Evolutionary conservation across 2,329 filamentous ascomycete species (phyloP).

Genomic region (Cordyceps cicadae): DNA sequence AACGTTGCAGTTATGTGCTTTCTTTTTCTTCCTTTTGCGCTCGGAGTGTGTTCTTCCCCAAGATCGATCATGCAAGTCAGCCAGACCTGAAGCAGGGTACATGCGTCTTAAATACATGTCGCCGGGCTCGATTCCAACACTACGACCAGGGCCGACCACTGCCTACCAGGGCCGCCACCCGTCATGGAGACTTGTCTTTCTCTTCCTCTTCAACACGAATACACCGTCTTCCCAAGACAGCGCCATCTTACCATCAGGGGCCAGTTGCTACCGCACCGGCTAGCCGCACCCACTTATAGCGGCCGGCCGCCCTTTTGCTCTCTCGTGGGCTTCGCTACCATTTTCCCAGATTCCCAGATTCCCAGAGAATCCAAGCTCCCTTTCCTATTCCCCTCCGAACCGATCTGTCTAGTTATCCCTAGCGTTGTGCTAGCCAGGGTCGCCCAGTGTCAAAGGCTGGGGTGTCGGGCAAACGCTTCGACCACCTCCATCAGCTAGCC

Average conservation of each 20-base stretch:
- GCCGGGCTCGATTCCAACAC: not conserved
- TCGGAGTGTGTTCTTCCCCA: not conserved
- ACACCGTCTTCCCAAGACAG: not conserved
- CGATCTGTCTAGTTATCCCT: not conserved
- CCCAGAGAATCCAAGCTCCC: not conserved
- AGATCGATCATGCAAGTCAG: slow-evolving; percentile 6
- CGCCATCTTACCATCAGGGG: not conserved
- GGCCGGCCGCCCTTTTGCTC: not conserved
- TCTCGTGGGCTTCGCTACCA: not conserved
- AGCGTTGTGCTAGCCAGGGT: not conserved
- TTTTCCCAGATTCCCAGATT: not conserved
- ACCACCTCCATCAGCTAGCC: not conserved
- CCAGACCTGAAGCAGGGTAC: not conserved
- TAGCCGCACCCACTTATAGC: not conserved
- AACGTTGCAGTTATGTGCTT: not conserved
- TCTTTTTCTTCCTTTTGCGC: not conserved
- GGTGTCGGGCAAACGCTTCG: not conserved
- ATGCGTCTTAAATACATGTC: not conserved
- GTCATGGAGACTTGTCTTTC: not conserved
- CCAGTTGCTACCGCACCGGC: slow-evolving; percentile 2
- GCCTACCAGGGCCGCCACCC: not conserved
- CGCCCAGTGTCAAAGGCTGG: not conserved
- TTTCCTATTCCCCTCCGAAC: not conserved
- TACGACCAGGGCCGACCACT: not conserved
- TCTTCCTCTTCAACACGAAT: not conserved